phyloP scores from a whole-genome alignment of 139 green algal genomes.

The Micromonas commoda region DNA sequence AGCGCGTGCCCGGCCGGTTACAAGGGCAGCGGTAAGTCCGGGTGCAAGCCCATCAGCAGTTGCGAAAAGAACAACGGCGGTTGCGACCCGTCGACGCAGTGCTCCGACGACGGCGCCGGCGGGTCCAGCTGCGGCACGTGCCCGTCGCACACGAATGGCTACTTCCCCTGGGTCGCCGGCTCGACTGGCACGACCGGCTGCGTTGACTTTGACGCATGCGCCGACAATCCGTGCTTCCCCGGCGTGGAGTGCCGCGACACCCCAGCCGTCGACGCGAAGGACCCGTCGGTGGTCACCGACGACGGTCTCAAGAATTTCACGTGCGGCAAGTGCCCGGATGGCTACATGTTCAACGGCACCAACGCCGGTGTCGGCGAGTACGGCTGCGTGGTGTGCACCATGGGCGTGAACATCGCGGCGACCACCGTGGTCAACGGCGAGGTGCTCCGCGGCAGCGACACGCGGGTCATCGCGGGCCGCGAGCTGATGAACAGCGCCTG shows the following conservation, averaged over 20 bases:
- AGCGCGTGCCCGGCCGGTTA: slow-evolving; percentile 12
- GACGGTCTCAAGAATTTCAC: neutral
- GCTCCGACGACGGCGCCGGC: neutral
- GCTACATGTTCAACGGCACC: neutral
- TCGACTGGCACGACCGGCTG: neutral
- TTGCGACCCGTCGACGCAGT: slow-evolving; percentile 15
- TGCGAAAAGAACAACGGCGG: slow-evolving; percentile 22
- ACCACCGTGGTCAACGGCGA: neutral
- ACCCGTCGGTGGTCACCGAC: neutral
- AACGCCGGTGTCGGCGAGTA: too few relatives aligned
- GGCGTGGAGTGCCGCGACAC: slow-evolving; percentile 11
- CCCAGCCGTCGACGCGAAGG: slow-evolving; percentile 13
- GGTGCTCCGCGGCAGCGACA: neutral
- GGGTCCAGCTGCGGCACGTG: neutral
- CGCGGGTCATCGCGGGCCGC: neutral
- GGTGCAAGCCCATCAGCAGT: neutral
- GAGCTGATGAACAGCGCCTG: neutral
- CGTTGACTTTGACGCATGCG: slow-evolving; percentile 17
- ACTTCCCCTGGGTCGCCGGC: too few relatives aligned
- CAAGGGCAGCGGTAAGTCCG: slow-evolving; percentile 8
- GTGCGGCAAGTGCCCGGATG: slow-evolving; percentile 12
- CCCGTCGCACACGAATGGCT: neutral
- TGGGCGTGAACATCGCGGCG: neutral
- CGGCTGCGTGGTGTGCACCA: slow-evolving; percentile 2
- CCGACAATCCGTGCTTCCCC: slow-evolving; percentile 1